These are phyloP conservation scores for Zygoascus bituminiphila DNA, from an alignment of 805 yeast genomes.

Conservation along the genomic window DNA sequence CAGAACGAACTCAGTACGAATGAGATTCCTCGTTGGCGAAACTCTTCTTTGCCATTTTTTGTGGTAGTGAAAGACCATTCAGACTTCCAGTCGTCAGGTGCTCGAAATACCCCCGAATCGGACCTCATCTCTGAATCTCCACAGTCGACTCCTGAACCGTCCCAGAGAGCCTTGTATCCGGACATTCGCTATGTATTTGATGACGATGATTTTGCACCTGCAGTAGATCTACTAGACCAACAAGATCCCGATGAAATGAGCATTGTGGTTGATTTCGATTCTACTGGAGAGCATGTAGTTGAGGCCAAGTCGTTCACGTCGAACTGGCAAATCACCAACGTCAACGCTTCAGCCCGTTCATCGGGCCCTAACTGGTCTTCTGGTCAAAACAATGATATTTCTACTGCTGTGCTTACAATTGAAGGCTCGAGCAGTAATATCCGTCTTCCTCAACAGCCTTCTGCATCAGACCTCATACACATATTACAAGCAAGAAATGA, in stretches of 20 bases:
- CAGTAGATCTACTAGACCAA: constrained; percentile 27
- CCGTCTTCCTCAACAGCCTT: neutral
- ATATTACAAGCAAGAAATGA: constrained; percentile 13
- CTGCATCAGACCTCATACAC: constrained; percentile 6
- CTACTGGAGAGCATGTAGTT: constrained; percentile 23
- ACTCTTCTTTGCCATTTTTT: constrained; percentile 19
- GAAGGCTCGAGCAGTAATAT: constrained; percentile 3
- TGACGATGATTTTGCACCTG: constrained; percentile 30
- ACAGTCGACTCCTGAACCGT: neutral
- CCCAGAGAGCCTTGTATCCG: constrained; percentile 24
- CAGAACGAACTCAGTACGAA: neutral
- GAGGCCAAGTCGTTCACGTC: constrained; percentile 30
- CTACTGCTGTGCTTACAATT: constrained; percentile 5
- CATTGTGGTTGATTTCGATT: constrained; percentile 31
- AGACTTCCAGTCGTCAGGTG: neutral
- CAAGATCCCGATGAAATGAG: constrained; percentile 24
- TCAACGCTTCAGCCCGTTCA: constrained; percentile 13
- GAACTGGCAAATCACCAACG: constrained; percentile 31
- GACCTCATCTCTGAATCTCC: neutral
- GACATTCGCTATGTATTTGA: constrained; percentile 30
- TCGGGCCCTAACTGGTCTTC: constrained; percentile 10
- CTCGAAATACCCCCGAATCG: neutral
- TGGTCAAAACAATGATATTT: constrained; percentile 2
- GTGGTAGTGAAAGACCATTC: constrained; percentile 16
- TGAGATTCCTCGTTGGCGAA: constrained; percentile 11